Conservation (phyloP, 1,284 basidiomycete species). For the Singerocomus inundabilis region DNA sequence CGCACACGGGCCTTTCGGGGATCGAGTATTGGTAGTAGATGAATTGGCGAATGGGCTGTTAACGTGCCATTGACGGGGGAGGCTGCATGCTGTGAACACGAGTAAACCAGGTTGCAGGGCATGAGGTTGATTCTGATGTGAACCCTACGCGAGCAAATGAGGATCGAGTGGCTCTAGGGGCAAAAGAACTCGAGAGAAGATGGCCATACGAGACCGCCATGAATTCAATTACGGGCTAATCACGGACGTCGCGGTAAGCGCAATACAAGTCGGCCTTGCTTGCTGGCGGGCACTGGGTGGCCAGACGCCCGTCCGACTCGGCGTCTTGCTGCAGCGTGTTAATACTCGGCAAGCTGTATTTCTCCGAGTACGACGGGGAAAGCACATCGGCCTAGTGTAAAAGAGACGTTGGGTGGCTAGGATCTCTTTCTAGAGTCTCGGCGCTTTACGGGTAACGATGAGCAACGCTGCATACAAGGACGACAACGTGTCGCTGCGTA, state of each 20-base stretch:
- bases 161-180: slow-evolving; percentile 37
- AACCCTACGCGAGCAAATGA: slow-evolving; percentile 36
- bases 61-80: slow-evolving; percentile 23
- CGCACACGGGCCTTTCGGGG: slow-evolving; percentile 28
- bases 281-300: background rate
- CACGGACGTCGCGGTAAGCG: background rate
- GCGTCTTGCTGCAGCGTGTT: slow-evolving; percentile 9
- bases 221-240: slow-evolving; percentile 14
- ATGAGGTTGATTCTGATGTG: slow-evolving; percentile 37
- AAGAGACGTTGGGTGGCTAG: slow-evolving; percentile 2
- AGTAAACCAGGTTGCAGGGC: slow-evolving; percentile 38
- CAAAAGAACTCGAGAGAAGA: slow-evolving; percentile 22
- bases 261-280: background rate
- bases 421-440: background rate
- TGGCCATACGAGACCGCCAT: slow-evolving; percentile 21
- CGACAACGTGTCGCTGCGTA: slow-evolving; percentile 23
- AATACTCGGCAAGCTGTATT: slow-evolving; percentile 7
- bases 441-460: slow-evolving; percentile 4
- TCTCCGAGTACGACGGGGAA: slow-evolving; percentile 9
- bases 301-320: slow-evolving; percentile 10
- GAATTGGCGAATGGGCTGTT: slow-evolving; percentile 28
- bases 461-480: background rate
- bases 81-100: slow-evolving; percentile 34
- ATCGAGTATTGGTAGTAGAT: slow-evolving; percentile 26
- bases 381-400: slow-evolving; percentile 4